Evolutionary conservation across 805 yeast species (phyloP).

Genomic region (Naumovozyma baii): DNA sequence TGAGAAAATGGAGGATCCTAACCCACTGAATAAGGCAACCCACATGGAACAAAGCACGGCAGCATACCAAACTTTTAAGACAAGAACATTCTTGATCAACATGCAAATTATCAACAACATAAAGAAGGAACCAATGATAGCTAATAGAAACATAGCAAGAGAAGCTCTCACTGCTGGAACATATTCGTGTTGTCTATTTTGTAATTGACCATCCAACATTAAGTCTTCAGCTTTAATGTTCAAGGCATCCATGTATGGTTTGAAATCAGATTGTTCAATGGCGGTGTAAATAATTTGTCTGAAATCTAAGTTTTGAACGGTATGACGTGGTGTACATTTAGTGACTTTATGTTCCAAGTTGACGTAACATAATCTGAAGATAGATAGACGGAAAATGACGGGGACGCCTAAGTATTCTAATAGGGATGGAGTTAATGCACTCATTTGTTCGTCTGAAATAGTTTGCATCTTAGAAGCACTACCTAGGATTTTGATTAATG

Average conservation of each 20-base stretch:
- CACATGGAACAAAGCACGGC: constrained; percentile 14
- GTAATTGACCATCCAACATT: constrained; percentile 24
- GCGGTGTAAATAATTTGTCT: constrained; percentile 25
- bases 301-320: constrained; percentile 29
- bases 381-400: constrained; percentile 22
- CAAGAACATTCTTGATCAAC: constrained; percentile 3
- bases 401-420: constrained; percentile 22
- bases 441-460: constrained; percentile 16
- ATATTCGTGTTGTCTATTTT: constrained; percentile 23
- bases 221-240: constrained; percentile 19
- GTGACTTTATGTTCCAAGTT: constrained; percentile 12
- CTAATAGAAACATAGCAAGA: constrained; percentile 22
- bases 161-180: constrained; percentile 27
- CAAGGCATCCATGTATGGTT: constrained; percentile 25
- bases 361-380: constrained; percentile 25
- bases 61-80: constrained; percentile 11
- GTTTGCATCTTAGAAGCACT: constrained; percentile 8
- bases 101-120: constrained; percentile 10
- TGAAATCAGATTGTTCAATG: constrained; percentile 22
- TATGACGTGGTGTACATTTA: constrained; percentile 22
- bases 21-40: constrained; percentile 21
- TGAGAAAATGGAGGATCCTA: constrained; percentile 23
- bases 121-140: constrained; percentile 19
- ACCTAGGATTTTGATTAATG: constrained; percentile 15
- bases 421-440: constrained; percentile 18